Evolutionary conservation across 345 rosid species (phyloP).

Genomic region (Iberis pinnata): DNA sequence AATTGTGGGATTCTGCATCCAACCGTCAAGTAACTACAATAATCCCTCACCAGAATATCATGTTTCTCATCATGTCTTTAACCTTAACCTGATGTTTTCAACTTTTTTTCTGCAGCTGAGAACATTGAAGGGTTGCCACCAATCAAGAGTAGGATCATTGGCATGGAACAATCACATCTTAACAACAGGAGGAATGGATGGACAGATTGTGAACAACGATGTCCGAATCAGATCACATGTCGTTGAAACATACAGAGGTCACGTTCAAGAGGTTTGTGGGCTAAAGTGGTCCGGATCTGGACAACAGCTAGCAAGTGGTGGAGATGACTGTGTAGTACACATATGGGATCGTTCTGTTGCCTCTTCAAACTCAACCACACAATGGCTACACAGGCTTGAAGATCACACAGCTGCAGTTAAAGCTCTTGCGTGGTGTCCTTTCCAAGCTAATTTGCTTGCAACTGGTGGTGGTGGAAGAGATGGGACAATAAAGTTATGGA

Average conservation of each 20-base stretch:
- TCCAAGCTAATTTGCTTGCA: conserved; percentile 32
- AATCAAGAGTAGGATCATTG: conserved; percentile 37
- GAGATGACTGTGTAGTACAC: conserved; percentile 33
- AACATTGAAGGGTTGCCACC: conserved; percentile 38
- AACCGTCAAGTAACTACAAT: conserved; percentile 31
- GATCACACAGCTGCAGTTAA: conserved; percentile 47
- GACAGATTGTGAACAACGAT: conserved; percentile 39
- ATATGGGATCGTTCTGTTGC: conserved; percentile 46
- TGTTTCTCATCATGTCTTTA: background rate
- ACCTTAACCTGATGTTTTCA: background rate
- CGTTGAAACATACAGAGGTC: conserved; percentile 43
- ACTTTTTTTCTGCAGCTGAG: conserved; percentile 24
- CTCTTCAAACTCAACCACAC: conserved; percentile 36
- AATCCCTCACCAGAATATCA: background rate
- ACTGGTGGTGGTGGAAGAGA: conserved; percentile 38
- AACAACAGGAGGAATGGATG: conserved; percentile 48
- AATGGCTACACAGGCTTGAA: conserved; percentile 33
- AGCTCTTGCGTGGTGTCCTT: conserved; percentile 55
- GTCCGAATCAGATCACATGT: conserved; percentile 32
- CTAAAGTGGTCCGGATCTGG: conserved; percentile 53
- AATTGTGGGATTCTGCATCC: conserved; percentile 30
- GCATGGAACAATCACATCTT: conserved; percentile 38
- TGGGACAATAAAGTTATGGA: conserved; percentile 34
- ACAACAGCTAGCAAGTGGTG: conserved; percentile 46
- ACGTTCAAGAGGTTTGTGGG: conserved; percentile 45